These are phyloP conservation scores for Meyerozyma guilliermondii DNA, from an alignment of 1,139 yeast genomes.

Conservation along the genomic window DNA sequence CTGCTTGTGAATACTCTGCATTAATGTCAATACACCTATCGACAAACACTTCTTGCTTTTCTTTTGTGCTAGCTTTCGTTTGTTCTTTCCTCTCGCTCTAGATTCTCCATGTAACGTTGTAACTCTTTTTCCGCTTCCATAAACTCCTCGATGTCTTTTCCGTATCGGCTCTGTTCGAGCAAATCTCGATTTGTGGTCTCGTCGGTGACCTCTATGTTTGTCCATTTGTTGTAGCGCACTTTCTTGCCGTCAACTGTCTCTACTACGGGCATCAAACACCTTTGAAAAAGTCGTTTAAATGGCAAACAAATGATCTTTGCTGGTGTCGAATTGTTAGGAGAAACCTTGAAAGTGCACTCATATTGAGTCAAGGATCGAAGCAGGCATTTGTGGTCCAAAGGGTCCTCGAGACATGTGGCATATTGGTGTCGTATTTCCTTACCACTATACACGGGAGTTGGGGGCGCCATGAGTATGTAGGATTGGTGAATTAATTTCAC, in stretches of 20 bases:
- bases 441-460: slow-evolving; percentile 36
- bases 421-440: slow-evolving; percentile 25
- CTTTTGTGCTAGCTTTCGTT: no score
- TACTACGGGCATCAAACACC: slow-evolving; percentile 34
- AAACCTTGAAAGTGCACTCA: slow-evolving; percentile 41
- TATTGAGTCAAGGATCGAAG: slow-evolving; percentile 44
- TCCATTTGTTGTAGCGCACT: slow-evolving; percentile 23
- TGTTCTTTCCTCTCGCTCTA: slow-evolving; percentile 5
- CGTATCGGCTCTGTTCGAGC: slow-evolving; percentile 19
- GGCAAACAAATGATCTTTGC: slow-evolving; percentile 49
- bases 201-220: slow-evolving; percentile 42
- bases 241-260: slow-evolving; percentile 23
- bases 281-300: slow-evolving; percentile 47
- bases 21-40: neutral
- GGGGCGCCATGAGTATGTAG: slow-evolving; percentile 41
- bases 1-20: no score
- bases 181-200: slow-evolving; percentile 29
- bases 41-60: neutral
- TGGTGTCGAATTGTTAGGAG: slow-evolving; percentile 17
- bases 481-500: neutral
- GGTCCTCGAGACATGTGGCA: slow-evolving; percentile 23
- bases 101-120: slow-evolving; percentile 27
- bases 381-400: slow-evolving; percentile 34
- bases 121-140: slow-evolving; percentile 36
- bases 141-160: slow-evolving; percentile 29